phyloP scores from a whole-genome alignment of 2,329 filamentous ascomycete genomes.

The Sporothrix mexicana region DNA sequence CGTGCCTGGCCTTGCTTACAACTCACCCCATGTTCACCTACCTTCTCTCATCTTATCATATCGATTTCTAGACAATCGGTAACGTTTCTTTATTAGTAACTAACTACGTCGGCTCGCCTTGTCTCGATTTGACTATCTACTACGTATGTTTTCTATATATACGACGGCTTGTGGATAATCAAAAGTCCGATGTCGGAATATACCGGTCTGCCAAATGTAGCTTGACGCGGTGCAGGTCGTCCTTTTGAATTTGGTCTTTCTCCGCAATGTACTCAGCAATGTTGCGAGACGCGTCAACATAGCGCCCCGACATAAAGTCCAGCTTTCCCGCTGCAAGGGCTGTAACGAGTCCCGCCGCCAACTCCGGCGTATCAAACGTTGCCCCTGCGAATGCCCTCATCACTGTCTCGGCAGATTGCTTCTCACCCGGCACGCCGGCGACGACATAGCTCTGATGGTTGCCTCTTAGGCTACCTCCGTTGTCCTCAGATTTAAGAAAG shows the following conservation, averaged over 20 bases:
- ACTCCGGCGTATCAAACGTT: background rate
- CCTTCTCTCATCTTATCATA: no score
- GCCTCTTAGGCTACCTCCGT: no score
- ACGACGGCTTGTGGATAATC: no score
- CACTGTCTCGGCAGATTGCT: background rate
- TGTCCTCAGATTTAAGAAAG: background rate
- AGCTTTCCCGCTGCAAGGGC: background rate
- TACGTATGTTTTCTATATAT: no score
- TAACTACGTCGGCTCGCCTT: no score
- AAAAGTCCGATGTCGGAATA: background rate
- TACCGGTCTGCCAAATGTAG: background rate
- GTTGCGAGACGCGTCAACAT: background rate
- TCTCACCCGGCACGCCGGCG: background rate
- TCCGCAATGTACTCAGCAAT: background rate
- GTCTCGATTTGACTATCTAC: no score
- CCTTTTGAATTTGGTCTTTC: background rate
- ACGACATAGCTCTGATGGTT: background rate
- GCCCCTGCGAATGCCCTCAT: background rate
- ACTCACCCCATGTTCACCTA: no score
- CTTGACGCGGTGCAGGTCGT: background rate
- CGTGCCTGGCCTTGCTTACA: no score
- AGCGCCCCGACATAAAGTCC: constrained; percentile 11
- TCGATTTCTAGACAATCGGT: no score
- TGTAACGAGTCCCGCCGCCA: background rate
- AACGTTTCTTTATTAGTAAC: no score